Conservation (phyloP, 1,284 basidiomycete genomes). For the Anthracocystis panici-leucophaei region DNA sequence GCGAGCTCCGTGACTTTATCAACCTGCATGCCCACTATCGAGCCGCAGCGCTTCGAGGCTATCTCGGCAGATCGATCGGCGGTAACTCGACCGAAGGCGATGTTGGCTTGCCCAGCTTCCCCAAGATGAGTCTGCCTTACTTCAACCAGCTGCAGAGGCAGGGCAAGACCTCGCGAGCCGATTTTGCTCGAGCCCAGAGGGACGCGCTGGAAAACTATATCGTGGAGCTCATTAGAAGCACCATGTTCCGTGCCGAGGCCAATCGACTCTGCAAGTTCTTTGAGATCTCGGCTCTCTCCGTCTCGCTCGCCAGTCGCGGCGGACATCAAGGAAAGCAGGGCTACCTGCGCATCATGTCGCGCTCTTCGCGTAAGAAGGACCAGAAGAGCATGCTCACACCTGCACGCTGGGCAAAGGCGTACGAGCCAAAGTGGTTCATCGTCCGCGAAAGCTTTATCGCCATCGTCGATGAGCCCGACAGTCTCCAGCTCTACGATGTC, state of each 20-base stretch:
- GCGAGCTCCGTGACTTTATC: conserved; percentile 91
- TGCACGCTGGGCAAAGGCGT: conserved; percentile 76
- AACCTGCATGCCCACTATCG: conserved; percentile 91
- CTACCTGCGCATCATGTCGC: conserved; percentile 75
- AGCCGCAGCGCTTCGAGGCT: conserved; percentile 74
- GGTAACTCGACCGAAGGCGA: conserved; percentile 55
- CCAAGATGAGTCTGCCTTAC: conserved; percentile 85
- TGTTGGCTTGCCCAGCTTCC: conserved; percentile 90
- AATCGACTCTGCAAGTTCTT: conserved; percentile 94
- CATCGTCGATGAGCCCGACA: conserved; percentile 84
- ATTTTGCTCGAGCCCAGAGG: conserved; percentile 84
- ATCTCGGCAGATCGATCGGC: conserved; percentile 56
- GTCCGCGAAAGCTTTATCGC: conserved; percentile 93
- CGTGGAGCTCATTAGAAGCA: conserved; percentile 78
- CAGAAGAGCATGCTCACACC: conserved; percentile 70
- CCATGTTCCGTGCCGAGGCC: conserved; percentile 97
- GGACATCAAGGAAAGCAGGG: conserved; percentile 86
- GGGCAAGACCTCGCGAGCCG: conserved; percentile 72
- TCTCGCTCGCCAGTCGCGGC: conserved; percentile 84
- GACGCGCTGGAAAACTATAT: conserved; percentile 89
- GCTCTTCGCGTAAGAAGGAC: conserved; percentile 71
- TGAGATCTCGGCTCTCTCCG: conserved; percentile 89
- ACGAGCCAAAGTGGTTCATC: conserved; percentile 88
- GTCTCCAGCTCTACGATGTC: conserved; percentile 83
- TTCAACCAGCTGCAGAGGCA: conserved; percentile 77